These are phyloP conservation scores for Penicillium sclerotigenum DNA, from an alignment of 2,329 filamentous ascomycete genomes.

Conservation along the genomic window DNA sequence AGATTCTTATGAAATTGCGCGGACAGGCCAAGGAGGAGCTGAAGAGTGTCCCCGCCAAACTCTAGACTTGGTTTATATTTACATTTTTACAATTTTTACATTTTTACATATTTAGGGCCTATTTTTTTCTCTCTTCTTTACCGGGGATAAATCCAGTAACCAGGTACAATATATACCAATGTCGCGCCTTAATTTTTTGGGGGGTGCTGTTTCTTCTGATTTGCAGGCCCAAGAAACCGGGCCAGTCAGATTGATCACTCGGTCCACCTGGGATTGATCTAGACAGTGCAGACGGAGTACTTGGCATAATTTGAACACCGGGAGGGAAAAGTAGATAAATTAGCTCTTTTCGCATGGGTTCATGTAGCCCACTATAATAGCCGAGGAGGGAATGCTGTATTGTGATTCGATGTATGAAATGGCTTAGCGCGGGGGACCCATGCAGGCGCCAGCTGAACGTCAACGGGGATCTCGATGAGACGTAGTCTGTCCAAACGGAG, in stretches of 20 bases:
- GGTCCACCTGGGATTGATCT: not conserved
- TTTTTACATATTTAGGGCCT: not conserved
- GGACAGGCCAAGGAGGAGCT: slow-evolving; percentile 43
- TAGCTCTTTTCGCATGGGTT: not conserved
- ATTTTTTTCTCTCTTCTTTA: not conserved
- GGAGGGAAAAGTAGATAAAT: not conserved
- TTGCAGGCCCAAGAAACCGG: too few species aligned
- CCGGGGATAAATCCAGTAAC: not conserved
- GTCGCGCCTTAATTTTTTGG: not conserved
- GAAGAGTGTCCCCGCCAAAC: slow-evolving; percentile 27
- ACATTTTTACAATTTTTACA: too few species aligned
- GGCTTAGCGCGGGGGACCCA: slow-evolving; percentile 13
- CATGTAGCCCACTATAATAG: slow-evolving; percentile 7
- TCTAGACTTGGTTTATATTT: slow-evolving; percentile 20
- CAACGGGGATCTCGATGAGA: slow-evolving; percentile 2
- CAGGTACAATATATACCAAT: not conserved
- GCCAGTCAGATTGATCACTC: not conserved
- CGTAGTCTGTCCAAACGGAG: not conserved
- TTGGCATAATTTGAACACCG: not conserved
- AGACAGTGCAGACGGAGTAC: not conserved
- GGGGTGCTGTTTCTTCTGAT: not conserved
- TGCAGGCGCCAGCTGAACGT: slow-evolving; percentile 14
- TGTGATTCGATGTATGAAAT: slow-evolving; percentile 12
- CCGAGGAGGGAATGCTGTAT: slow-evolving; percentile 8
- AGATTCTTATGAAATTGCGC: slow-evolving; percentile 43